Percentiles rank a stretch among this genome's conserved stretches.
These are phyloP conservation scores for Fusarium mangiferae DNA, from an alignment of 2,329 filamentous ascomycete species.

Conservation along the genomic window DNA sequence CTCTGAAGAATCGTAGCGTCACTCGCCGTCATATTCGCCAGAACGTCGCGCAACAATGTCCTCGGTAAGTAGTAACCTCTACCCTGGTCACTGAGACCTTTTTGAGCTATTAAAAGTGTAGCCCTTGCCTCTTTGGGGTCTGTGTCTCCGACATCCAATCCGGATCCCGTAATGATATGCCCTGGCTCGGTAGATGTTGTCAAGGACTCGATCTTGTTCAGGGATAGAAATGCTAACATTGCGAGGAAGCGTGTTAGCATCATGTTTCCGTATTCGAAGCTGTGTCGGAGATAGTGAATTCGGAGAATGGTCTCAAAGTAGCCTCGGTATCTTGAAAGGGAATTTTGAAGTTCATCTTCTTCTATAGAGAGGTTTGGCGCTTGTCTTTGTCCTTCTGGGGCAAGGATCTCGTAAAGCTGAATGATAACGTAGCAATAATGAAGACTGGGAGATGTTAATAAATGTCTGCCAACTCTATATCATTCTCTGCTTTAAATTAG, in stretches of 20 bases:
- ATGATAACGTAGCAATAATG: not conserved
- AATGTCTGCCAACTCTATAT: accelerated
- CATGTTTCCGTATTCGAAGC: slow-evolving; percentile 13
- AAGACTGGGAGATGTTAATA: not conserved
- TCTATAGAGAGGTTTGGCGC: accelerated
- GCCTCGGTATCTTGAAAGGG: not conserved
- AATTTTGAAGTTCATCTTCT: not conserved
- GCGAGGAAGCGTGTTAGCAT: slow-evolving; percentile 9
- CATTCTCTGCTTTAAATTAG: not conserved
- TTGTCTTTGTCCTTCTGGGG: not conserved
- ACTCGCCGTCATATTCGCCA: not conserved
- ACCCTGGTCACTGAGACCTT: slow-evolving; percentile 4
- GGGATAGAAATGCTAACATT: not conserved
- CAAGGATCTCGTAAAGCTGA: not conserved
- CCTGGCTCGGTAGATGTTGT: not conserved
- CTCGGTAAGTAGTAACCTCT: not conserved
- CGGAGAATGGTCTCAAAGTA: slow-evolving; percentile 17
- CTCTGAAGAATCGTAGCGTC: slow-evolving; percentile 4
- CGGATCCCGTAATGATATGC: not conserved
- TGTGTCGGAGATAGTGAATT: slow-evolving; percentile 19
- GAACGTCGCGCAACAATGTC: not conserved
- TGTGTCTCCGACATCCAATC: not conserved
- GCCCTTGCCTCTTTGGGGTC: not conserved
- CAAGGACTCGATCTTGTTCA: not conserved
- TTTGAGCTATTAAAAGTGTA: not conserved